phyloP scores from a whole-genome alignment of 2,329 filamentous ascomycete species.

The Ceratocystis diversiconidia region DNA sequence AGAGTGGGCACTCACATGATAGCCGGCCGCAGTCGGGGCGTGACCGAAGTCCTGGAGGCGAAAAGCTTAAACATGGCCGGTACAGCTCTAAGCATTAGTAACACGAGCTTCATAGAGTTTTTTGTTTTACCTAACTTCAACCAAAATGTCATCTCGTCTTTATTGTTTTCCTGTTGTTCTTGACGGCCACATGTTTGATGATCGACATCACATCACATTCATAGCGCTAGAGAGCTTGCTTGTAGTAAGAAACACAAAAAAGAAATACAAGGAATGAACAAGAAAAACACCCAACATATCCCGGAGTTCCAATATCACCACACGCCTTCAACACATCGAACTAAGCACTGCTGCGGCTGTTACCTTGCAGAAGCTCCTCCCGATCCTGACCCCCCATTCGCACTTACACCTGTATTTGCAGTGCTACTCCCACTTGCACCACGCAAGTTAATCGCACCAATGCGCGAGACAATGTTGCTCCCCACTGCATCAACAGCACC shows the following conservation, averaged over 20 bases:
- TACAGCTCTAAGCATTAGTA: background rate
- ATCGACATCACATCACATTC: background rate
- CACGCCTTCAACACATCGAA: background rate
- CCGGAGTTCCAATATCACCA: background rate
- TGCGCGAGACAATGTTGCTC: constrained; percentile 73
- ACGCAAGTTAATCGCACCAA: constrained; percentile 65
- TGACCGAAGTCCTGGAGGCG: background rate
- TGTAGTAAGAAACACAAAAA: background rate
- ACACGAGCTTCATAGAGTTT: background rate
- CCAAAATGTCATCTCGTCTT: too few relatives aligned
- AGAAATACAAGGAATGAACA: constrained; percentile 1
- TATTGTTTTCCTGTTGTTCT: background rate
- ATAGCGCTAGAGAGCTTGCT: background rate
- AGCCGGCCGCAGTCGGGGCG: background rate
- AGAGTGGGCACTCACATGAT: background rate
- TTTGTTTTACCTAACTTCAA: too few relatives aligned
- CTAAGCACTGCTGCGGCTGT: background rate
- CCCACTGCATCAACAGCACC: constrained; percentile 90
- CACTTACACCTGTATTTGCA: background rate
- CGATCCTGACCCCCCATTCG: background rate
- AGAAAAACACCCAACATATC: background rate
- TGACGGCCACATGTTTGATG: background rate
- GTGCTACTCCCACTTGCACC: constrained; percentile 24
- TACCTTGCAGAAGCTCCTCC: background rate
- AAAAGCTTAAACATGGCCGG: background rate